Base-by-base conservation (phyloP, 31 red algal species). In the Odonthalia washingtoniensis region DNA sequence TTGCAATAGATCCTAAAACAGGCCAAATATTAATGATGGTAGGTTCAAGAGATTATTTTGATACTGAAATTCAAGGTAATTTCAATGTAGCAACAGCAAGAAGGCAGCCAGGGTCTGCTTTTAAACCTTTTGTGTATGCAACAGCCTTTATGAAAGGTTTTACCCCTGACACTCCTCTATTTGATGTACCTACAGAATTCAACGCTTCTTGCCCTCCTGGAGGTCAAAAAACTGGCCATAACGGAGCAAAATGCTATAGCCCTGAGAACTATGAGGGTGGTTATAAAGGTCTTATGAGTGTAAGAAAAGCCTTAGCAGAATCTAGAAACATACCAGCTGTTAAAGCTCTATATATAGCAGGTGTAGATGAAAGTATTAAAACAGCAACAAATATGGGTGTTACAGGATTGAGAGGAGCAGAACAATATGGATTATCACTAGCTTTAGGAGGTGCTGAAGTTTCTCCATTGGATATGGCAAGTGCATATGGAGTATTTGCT, bases 21-120 rank as follows among this genome's bases (percentile, higher is more conserved):
- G 64, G 64, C 27, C 27, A 67, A 35, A 35, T 67, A 33, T 35
- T 30, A 35, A 35, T 35, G 33, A 67, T 67, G 64, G 64, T 67
- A 33, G 64, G 64, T 30, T 67, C 64, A 67, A 67, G 33, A 67
- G 64, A 67, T 67, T 67, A 67, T 67, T 67, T 67, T 67, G 64
- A 30, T 33, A 35, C 27, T 35, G 64, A 67, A 33, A 67, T 67
- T 35, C 30, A 67, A 30, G 64, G 64, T 67, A 67, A 67, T 33
- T 67, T 33, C 33, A 67, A 67, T 67, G 33, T 67, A 67, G 64
- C 64, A 67, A 67, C 64, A 33, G 64, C 64, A 67, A 33, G 27
- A 67, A 30, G 64, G 33, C 64, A 67, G 33, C 64, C 64, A 67
- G 64, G 64, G 27, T 67, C 64, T 30, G 33, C 64, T 30, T 67